Percentiles rank a stretch among this genome's conserved stretches.
Evolutionary conservation across 2,329 filamentous ascomycete species (phyloP).

Genomic region (Aspergillus pseudoterreus): DNA sequence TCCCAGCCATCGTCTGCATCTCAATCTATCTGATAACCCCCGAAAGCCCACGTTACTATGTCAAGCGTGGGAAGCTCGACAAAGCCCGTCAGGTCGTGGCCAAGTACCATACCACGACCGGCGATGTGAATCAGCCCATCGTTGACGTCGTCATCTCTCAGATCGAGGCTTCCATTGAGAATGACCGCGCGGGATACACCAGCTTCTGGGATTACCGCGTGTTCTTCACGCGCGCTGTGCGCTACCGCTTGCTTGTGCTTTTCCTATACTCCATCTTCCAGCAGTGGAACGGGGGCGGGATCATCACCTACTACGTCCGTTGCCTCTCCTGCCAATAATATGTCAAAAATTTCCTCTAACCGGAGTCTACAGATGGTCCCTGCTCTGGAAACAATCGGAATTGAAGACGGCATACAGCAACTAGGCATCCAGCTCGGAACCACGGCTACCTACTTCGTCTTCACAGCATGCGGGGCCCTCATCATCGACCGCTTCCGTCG

Average conservation of each 20-base stretch:
- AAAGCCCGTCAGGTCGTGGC: slow-evolving; percentile 27
- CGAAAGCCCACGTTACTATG: slow-evolving; percentile 35
- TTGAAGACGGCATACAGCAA: slow-evolving; percentile 34
- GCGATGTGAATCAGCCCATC: slow-evolving; percentile 39
- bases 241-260: slow-evolving; percentile 44
- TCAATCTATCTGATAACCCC: slow-evolving; percentile 42
- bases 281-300: slow-evolving; percentile 47
- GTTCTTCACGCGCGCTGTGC: slow-evolving; percentile 44
- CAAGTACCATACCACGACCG: slow-evolving; percentile 42
- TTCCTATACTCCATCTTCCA: slow-evolving; percentile 47
- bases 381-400: slow-evolving; percentile 42
- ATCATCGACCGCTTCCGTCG: slow-evolving; percentile 43
- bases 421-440: slow-evolving; percentile 44
- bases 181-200: slow-evolving; percentile 33
- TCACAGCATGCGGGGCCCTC: slow-evolving; percentile 42
- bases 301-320: slow-evolving; percentile 42
- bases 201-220: slow-evolving; percentile 46
- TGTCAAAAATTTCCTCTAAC: too few species aligned
- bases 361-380: slow-evolving; percentile 23
- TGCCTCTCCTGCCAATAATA: not conserved
- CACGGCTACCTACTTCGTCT: slow-evolving; percentile 46
- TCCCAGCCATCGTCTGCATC: slow-evolving; percentile 46
- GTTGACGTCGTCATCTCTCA: slow-evolving; percentile 41
- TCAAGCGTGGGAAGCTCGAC: slow-evolving; percentile 31
- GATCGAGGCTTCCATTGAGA: slow-evolving; percentile 45